Base-by-base conservation (phyloP, 2,329 filamentous ascomycete genomes). In the Diaporthe sp. region DNA sequence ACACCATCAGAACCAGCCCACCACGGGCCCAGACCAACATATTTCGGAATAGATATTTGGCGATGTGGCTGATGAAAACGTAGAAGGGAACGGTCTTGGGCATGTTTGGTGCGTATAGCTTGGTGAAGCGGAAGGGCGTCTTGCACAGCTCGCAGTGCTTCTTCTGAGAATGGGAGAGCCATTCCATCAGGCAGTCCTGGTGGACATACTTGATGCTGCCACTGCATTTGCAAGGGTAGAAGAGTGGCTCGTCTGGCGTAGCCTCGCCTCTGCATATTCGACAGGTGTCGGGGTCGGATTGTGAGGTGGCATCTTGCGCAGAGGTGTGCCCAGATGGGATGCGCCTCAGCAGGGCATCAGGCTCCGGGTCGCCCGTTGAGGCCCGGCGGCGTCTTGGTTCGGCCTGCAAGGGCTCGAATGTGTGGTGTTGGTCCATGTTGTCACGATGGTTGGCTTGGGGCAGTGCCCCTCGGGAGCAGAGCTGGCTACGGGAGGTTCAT, bases 111-210 rank as follows among this genome's bases (percentile, higher is more conserved):
- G 96, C 92, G 86, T 99, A 99, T 52, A 99, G 90, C 85, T 99
- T 99, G 71, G 97, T 99, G 87, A 99, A 99, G 76, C 95, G 94
- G 82, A 98, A 99, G 0, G 96, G 93, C 3, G 97, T 99, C 87
- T 99, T 99, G 91, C 97, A 99, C 47, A 99, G 92, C 86, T 99
- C 97, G 88, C 97, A 99, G 87, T 99, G 94, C 84, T 98, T 98
- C 90, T 99, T 99, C 83, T 99, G 96, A 2, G 97, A 98, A 84
- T 99, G 97, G 67, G 95, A 96, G 30, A 99, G 89, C 97, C 97
- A 99, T 85, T 98, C 96, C 93, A 99, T 98, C 84, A 99, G 86
- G 83, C 97, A 99, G 82, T 97, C 94, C 84, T 99, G 97, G 83
- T 99, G 97, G 76, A 99, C 97, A 81, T 94, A 98, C 86, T 98